Percentiles rank a stretch among this genome's conserved stretches.
These are phyloP conservation scores for Dendrostoma leiphaemia DNA, from an alignment of 2,329 filamentous ascomycete species.

Conservation along the genomic window DNA sequence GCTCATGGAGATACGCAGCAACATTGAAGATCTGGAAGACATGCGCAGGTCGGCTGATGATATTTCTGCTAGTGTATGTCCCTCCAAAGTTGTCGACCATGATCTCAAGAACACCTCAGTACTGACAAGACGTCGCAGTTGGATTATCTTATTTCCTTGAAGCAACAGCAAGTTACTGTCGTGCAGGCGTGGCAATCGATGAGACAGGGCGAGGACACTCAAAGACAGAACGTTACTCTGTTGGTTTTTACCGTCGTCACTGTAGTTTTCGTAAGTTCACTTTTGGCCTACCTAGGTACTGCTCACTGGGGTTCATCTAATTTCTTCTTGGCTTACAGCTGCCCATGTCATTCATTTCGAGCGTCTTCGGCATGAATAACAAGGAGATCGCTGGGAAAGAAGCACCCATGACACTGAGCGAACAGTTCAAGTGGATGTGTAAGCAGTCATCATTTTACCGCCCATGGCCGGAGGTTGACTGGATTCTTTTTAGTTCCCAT, in stretches of 20 bases:
- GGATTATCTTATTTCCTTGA: conserved; percentile 38
- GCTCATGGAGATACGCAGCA: conserved; percentile 20
- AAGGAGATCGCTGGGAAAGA: conserved; percentile 22
- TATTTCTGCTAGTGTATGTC: conserved; percentile 32
- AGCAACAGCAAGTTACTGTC: conserved; percentile 45
- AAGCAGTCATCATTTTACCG: not conserved
- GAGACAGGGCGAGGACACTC: conserved; percentile 36
- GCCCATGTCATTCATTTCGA: conserved; percentile 36
- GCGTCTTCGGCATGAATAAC: conserved; percentile 38
- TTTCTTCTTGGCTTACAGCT: conserved; percentile 21
- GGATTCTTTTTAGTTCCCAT: conserved; percentile 2
- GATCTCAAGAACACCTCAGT: not conserved
- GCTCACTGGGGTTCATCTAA: no score
- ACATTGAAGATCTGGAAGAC: conserved; percentile 33
- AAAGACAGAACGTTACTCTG: conserved; percentile 40
- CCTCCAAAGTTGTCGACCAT: not conserved
- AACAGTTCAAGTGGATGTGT: conserved; percentile 20
- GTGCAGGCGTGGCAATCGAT: conserved; percentile 41
- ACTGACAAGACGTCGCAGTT: conserved; percentile 22
- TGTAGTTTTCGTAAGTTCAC: conserved; percentile 40
- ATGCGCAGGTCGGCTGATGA: conserved; percentile 30
- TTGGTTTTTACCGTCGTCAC: conserved; percentile 47
- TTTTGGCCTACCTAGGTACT: not conserved
- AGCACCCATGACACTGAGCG: conserved; percentile 13
- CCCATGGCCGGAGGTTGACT: not conserved